Evolutionary conservation across 805 yeast species (phyloP).

Genomic region (Kuraishia capsulata): DNA sequence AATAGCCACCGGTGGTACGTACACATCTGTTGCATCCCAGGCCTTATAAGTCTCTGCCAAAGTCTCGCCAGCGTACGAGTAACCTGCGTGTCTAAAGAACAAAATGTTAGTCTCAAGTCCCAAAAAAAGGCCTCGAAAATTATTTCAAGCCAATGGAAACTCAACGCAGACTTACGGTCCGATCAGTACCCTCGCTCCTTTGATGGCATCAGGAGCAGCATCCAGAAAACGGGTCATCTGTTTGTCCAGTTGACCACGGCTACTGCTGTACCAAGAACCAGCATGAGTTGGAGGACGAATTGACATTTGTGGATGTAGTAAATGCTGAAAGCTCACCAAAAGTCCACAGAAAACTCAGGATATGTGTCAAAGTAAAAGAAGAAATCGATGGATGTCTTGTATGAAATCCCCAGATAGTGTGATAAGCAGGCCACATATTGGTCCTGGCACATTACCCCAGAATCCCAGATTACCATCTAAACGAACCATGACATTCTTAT

Average conservation of each 20-base stretch:
- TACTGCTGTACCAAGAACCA: constrained; percentile 78
- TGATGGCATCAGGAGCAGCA: constrained; percentile 21
- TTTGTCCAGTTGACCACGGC: constrained; percentile 27
- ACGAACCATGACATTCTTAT: too few relatives aligned
- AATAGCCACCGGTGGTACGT: constrained; percentile 4
- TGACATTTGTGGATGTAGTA: too few relatives aligned
- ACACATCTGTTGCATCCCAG: constrained; percentile 49
- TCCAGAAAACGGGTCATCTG: constrained; percentile 44
- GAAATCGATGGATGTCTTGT: too few relatives aligned
- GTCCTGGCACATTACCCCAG: too few relatives aligned
- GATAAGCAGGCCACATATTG: too few relatives aligned
- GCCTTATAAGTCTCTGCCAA: constrained; percentile 70
- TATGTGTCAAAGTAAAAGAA: too few relatives aligned
- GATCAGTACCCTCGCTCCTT: constrained; percentile 40
- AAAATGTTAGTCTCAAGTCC: constrained; percentile 3
- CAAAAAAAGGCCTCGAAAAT: too few relatives aligned
- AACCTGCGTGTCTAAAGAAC: constrained; percentile 89
- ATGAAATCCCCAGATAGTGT: too few relatives aligned
- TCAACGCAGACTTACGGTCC: constrained; percentile 33
- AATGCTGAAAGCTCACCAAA: too few relatives aligned
- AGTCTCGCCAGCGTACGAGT: constrained; percentile 67
- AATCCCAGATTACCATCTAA: too few relatives aligned
- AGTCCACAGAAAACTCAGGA: too few relatives aligned
- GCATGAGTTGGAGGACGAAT: constrained; percentile 80
- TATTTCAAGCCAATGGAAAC: background rate